phyloP scores from a whole-genome alignment of 192 early-diverging fungal genomes.

The Kickxella alabastrina region DNA sequence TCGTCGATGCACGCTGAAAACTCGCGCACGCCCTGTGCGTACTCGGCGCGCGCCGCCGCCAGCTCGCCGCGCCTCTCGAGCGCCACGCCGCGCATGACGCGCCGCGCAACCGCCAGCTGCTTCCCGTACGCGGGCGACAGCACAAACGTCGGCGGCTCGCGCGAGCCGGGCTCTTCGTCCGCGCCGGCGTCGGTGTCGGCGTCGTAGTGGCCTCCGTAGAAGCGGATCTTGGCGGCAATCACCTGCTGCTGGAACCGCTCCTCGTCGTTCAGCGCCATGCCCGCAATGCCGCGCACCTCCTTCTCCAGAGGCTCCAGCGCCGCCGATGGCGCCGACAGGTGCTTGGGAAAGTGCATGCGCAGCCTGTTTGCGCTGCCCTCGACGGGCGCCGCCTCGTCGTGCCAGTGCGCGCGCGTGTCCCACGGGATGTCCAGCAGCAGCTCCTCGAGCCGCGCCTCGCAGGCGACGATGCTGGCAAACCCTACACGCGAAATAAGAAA shows the following conservation, averaged over 20 bases:
- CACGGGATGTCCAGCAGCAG: constrained; percentile 24
- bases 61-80: constrained; percentile 38
- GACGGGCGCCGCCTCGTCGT: constrained; percentile 15
- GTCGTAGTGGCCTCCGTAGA: constrained; percentile 52
- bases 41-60: constrained; percentile 48
- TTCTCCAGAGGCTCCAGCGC: constrained; percentile 23
- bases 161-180: no score
- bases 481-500: constrained; percentile 10
- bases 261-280: constrained; percentile 26
- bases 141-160: no score
- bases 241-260: constrained; percentile 37
- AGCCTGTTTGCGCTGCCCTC: neutral
- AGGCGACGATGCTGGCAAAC: constrained; percentile 28
- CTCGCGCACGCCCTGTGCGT: constrained; percentile 50
- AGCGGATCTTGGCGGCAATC: constrained; percentile 58
- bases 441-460: constrained; percentile 48
- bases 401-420: constrained; percentile 41
- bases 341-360: constrained; percentile 30
- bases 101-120: constrained; percentile 55
- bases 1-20: constrained; percentile 18
- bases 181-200: no score
- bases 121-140: constrained; percentile 57
- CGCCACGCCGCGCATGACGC: constrained; percentile 56
- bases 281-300: constrained; percentile 11
- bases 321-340: constrained; percentile 18